A percentile compares a stretch with the other conserved stretches of the same genome.
Evolutionary conservation across 768 basidiomycete genomes (phyloP).

Genomic region (Rhodotorula kratochvilovae): DNA sequence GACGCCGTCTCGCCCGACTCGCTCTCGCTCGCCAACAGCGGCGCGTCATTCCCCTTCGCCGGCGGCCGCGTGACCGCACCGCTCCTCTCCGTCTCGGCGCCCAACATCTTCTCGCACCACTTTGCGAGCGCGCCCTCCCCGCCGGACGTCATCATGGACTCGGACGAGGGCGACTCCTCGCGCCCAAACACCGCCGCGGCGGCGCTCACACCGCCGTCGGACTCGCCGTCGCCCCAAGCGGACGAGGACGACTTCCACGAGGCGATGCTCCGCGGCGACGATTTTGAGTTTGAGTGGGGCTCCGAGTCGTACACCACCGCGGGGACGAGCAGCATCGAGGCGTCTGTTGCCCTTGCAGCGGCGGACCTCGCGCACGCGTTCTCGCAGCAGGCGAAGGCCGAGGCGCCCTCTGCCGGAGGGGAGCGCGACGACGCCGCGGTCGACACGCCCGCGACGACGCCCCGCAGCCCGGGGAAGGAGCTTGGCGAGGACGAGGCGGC

Average conservation of each 20-base stretch:
- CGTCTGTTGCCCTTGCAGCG: neutral
- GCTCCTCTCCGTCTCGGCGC: slow-evolving; percentile 29
- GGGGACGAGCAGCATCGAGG: slow-evolving; percentile 17
- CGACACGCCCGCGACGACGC: slow-evolving; percentile 40
- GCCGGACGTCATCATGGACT: slow-evolving; percentile 29
- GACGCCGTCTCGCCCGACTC: slow-evolving; percentile 34
- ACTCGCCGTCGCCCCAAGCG: slow-evolving; percentile 22
- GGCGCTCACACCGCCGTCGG: slow-evolving; percentile 5
- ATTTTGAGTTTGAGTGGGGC: slow-evolving; percentile 43
- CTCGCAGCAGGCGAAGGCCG: neutral
- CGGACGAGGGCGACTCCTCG: neutral
- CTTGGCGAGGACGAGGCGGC: neutral
- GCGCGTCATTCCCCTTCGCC: slow-evolving; percentile 8
- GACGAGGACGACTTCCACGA: slow-evolving; percentile 44
- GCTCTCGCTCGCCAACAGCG: slow-evolving; percentile 19
- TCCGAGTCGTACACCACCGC: slow-evolving; percentile 32
- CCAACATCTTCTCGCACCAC: slow-evolving; percentile 37
- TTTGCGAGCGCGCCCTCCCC: slow-evolving; percentile 25
- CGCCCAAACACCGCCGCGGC: neutral
- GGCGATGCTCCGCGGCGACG: slow-evolving; percentile 41
- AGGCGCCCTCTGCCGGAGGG: neutral
- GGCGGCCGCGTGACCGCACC: neutral
- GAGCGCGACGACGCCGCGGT: neutral
- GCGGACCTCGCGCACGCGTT: neutral
- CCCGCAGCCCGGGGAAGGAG: slow-evolving; percentile 31